Evolutionary conservation across 345 rosid species (phyloP), one percentile per base, ranked within the genome.

Genomic region (Euclidium syriacum): DNA sequence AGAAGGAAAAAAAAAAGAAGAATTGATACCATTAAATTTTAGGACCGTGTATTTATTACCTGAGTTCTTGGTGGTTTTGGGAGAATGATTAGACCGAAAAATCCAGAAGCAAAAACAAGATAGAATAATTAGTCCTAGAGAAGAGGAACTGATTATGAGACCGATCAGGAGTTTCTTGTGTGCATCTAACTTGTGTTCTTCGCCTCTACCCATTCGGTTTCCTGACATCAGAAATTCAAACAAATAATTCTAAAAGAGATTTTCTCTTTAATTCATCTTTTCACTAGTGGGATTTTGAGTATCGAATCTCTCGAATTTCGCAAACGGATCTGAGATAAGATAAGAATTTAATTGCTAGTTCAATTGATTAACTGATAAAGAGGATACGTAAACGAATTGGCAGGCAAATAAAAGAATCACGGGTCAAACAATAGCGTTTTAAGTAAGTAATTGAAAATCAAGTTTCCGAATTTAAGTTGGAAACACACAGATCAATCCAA

Each of bases 71-170:
- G 18, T 59, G 26, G 73, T 58, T 66, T 74, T 82, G 52, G 44
- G 72, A 42, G 78, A 77, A 48, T 48, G 58, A 58, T 71, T 82
- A 58, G 20, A 52, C 6, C 63, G 42, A 54, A 24, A 70, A 36
- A 54, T 2, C 41, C 63, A 62, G 9, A 70, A 54, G 42, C 68
- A 62, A 27, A 62, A 62, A 39, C 52, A 62, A 36, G 3, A 62
- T 0, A 70, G 16, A 23, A 62, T 10, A 27, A 62, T 54, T 10
- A 70, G 35, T 62, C 49, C 74, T 57, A 85, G 68, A 6, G 81
- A 75, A 70, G 79, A 64, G 36, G 87, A 87, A 41, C 75, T 74
- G 67, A 81, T 78, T 71, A 80, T 53, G 35, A 94, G 80, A 46
- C 75, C 69, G 27, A 80, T 50, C 10, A 77, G 20, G 65, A 78